Evolutionary conservation across 345 rosid genomes (phyloP).

Genomic region (Salix udensis): DNA sequence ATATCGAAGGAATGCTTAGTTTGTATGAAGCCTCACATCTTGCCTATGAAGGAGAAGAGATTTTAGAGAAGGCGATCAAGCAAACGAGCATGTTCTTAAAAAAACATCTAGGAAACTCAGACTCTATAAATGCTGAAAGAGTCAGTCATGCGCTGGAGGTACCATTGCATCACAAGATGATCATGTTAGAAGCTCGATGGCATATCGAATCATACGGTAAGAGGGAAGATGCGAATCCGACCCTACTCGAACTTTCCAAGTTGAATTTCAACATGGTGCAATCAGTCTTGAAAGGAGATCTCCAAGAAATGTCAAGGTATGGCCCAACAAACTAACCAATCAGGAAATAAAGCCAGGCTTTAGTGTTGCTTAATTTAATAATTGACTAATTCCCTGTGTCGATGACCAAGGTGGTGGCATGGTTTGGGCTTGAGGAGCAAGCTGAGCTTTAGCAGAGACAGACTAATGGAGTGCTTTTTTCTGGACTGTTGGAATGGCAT

Average conservation of each 20-base stretch:
- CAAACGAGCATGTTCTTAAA: constrained; percentile 20
- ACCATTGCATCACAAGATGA: constrained; percentile 31
- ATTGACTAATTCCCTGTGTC: too few species aligned
- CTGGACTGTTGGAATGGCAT: constrained; percentile 36
- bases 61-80: constrained; percentile 22
- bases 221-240: not conserved
- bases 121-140: not conserved
- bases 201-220: constrained; percentile 24
- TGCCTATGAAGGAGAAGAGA: constrained; percentile 33
- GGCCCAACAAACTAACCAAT: too few species aligned
- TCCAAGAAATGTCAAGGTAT: constrained; percentile 21
- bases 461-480: constrained; percentile 48
- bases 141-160: constrained; percentile 35
- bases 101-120: not conserved
- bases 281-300: constrained; percentile 30
- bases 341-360: too few species aligned
- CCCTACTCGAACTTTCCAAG: constrained; percentile 38
- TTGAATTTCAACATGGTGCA: constrained; percentile 44
- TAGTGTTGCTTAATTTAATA: too few species aligned
- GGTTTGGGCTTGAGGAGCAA: constrained; percentile 22
- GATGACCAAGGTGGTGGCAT: constrained; percentile 37
- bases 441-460: constrained; percentile 42
- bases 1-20: constrained; percentile 31
- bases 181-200: constrained; percentile 36
- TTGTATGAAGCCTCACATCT: constrained; percentile 44